Percentiles rank a stretch among this genome's conserved stretches.
Evolutionary conservation across 129 eudicot species (phyloP).

Genomic region (Logfia minima): DNA sequence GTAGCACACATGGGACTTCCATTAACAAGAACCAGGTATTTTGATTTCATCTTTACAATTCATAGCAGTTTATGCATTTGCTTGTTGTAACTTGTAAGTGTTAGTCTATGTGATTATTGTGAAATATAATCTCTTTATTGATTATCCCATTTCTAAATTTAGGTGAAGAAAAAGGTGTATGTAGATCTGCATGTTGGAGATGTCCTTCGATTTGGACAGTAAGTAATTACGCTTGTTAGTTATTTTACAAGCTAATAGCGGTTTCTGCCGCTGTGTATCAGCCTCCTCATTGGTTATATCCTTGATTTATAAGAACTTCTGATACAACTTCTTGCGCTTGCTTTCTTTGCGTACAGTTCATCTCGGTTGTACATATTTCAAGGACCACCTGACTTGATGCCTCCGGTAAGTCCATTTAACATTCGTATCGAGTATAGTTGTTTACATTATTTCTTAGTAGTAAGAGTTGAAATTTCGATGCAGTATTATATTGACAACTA

Average conservation of each 20-base stretch:
- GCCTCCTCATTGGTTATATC: not conserved
- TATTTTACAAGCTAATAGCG: not conserved
- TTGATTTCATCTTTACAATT: not conserved
- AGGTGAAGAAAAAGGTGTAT: conserved; percentile 76
- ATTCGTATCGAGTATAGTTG: not conserved
- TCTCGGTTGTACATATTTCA: conserved; percentile 90
- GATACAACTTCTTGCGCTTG: conserved; percentile 6
- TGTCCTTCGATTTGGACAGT: conserved; percentile 96
- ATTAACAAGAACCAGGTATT: conserved; percentile 87
- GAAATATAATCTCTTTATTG: conserved; percentile 18
- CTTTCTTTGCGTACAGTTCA: conserved; percentile 48
- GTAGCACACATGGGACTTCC: conserved; percentile 93
- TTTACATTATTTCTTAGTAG: not conserved
- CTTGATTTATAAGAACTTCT: not conserved
- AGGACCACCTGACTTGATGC: conserved; percentile 95
- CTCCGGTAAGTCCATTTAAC: conserved; percentile 57
- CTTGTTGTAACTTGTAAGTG: not conserved
- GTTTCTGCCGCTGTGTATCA: not conserved
- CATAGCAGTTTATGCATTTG: conserved; percentile 1
- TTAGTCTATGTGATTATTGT: not conserved
- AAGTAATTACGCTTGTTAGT: conserved; percentile 41
- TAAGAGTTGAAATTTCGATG: not conserved
- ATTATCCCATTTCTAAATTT: not conserved
- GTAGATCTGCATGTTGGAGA: conserved; percentile 94
- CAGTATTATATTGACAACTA: not conserved